Percentiles rank a stretch among this genome's conserved stretches.
Evolutionary conservation across 352 stramenopile genomes (phyloP).

Genomic region (Globisporangium alternatum): DNA sequence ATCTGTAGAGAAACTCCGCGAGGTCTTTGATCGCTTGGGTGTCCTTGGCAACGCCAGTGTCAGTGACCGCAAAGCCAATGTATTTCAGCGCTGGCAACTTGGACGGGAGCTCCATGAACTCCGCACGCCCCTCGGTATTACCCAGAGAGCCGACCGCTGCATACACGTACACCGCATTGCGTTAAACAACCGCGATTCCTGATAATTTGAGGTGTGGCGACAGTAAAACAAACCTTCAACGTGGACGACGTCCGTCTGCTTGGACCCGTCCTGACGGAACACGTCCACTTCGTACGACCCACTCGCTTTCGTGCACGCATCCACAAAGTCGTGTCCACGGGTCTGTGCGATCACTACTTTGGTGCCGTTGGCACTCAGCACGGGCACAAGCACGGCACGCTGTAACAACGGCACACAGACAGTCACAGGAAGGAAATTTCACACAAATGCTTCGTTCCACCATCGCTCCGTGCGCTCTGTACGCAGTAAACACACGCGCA

Average conservation of each 20-base stretch:
- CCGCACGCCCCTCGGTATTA: slow-evolving; percentile 15
- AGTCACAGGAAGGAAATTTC: not conserved
- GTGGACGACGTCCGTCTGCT: slow-evolving; percentile 18
- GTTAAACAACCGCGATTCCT: not conserved
- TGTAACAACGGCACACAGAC: slow-evolving; percentile 1
- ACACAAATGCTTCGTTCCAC: not conserved
- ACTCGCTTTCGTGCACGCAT: slow-evolving; percentile 14
- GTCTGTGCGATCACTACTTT: slow-evolving; percentile 34
- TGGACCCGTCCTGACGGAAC: slow-evolving; percentile 22
- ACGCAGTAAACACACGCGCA: not conserved
- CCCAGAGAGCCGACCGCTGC: slow-evolving; percentile 29
- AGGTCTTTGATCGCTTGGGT: slow-evolving; percentile 48
- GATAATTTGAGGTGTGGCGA: not conserved
- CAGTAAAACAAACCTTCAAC: slow-evolving; percentile 4
- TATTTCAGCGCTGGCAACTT: slow-evolving; percentile 26
- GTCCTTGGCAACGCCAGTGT: slow-evolving; percentile 28
- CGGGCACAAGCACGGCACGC: slow-evolving; percentile 35
- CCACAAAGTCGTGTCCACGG: slow-evolving; percentile 30
- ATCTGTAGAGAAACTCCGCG: slow-evolving; percentile 44
- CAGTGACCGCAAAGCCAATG: slow-evolving; percentile 47
- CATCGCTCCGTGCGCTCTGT: not conserved
- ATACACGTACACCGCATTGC: not conserved
- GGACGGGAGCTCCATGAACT: slow-evolving; percentile 28
- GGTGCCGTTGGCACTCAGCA: slow-evolving; percentile 19
- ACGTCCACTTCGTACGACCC: slow-evolving; percentile 38